Evolutionary conservation across 805 yeast genomes (phyloP), one percentile per base, ranked within the genome.

Genomic region (Ogataea haglerorum): DNA sequence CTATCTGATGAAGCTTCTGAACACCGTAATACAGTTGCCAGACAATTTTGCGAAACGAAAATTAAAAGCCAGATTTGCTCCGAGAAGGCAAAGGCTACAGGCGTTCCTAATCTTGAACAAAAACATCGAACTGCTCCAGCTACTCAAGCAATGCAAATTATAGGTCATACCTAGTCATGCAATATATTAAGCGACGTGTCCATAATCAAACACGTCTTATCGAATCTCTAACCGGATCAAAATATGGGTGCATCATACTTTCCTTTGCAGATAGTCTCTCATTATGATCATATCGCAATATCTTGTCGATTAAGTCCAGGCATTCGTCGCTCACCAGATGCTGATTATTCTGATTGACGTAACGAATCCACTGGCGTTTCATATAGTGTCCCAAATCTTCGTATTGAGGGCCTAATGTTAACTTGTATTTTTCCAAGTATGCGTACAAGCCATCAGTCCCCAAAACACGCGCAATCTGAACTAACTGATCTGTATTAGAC

Each of bases 401-500:
- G 61, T 85, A 88, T 57, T 89, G 95, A 26, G 72, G 68, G 41
- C 89, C 82, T 47, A 90, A 68, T 40, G 72, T 73, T 41, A 90
- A 68, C 23, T 82, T 78, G 59, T 90, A 90, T 62, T 82, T 88
- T 25, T 68, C 61, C 53, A 85, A 66, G 60, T 89, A 90, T 28
- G 67, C 68, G 61, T 76, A 74, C 45, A 90, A 70, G 44, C 82
- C 87, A 39, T 85, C 90, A 1, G 95, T 85, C 2, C 97, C 97
- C 53, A 90, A 67, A 1, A 90, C 89, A 51, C 88, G 76, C 5
- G 86, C 89, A 49, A 90, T 90, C 61, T 90, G 91, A 36, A 90
- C 88, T 52, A 90, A 69, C 62, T 90, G 97, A 63, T 90, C 96
- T 30, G 85, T 83, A 62, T 90, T 89, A 36, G 95, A 85, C 43